Base-by-base conservation (phyloP, 805 yeast genomes). In the Metschnikowia sp. region DNA sequence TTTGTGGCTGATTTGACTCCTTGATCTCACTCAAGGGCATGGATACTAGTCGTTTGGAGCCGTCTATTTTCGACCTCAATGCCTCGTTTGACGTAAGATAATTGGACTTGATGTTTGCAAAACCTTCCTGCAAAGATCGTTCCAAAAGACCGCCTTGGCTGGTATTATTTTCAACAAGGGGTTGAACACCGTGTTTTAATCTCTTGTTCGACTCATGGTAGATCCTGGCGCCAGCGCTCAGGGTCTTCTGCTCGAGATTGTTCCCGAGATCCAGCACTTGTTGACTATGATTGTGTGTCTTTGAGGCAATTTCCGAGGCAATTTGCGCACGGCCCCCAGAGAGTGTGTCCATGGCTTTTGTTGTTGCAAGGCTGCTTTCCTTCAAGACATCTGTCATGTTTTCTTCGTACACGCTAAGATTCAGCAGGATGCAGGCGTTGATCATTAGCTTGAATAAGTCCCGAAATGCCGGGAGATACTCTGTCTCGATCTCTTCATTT, bases 211-310 rank as follows among this genome's bases (percentile, higher is more conserved):
- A 22, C 10, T 36, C 37, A 9, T 37, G 36, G 13, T 29, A 41
- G 6, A 46, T 29, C 29, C 15, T 36, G 42, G 42, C 39, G 39
- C 45, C 45, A 15, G 49, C 49, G 33, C 36, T 39, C 5, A 18
- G 31, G n/a, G 30, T 40, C 19, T 36, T 36, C 29, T 30, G 18
- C 18, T 32, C 28, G 15, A 46, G 35, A n/a, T 36, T 32, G 29
- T 12, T 19, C 13, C 22, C 19, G n/a, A 46, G 11, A 8, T n/a
- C 10, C 10, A 32, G 18, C 10, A 46, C 18, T 7, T 12, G 19
- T 9, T 34, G 36, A 13, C 31, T 18, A 10, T 38, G 40, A 12
- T 26, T 37, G 6, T 22, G 36, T 13, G 49, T 18, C 28, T 46
- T 46, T 12, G 19, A 8, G 12, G 38, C 44, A 12, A 46, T 31